A percentile compares a stretch with the other conserved stretches of the same genome.
Evolutionary conservation across 495 filamentous ascomycete genomes (phyloP).

Genomic region (Aspergillus carlsbadensis): DNA sequence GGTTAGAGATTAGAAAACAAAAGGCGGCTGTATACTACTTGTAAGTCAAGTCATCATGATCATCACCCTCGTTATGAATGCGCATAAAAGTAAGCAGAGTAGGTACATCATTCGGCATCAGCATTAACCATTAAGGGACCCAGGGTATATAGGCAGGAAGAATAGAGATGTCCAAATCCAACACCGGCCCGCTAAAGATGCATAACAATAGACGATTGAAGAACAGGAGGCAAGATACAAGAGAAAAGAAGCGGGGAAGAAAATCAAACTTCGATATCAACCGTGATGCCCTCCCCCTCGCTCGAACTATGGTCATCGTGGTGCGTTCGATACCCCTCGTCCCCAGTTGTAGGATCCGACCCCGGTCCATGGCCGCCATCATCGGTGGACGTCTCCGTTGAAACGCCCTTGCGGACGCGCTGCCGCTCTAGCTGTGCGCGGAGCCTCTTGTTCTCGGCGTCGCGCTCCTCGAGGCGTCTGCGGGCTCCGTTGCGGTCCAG

Average conservation of each 20-base stretch:
- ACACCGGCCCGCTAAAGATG: conserved; percentile 10
- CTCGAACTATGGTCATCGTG: conserved; percentile 43
- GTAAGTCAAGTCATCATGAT: neutral
- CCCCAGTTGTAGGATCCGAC: conserved; percentile 13
- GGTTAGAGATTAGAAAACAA: no score
- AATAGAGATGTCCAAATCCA: neutral
- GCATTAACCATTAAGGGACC: conserved; percentile 8
- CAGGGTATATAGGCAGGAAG: conserved; percentile 23
- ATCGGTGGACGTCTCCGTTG: conserved; percentile 24
- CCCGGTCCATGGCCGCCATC: conserved; percentile 13
- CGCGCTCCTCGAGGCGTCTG: conserved; percentile 80
- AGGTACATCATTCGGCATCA: neutral
- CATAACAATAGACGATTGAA: conserved; percentile 14
- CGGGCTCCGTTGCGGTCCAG: conserved; percentile 80
- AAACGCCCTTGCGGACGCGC: conserved; percentile 43
- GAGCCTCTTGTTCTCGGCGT: conserved; percentile 73
- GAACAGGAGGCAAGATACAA: conserved; percentile 1
- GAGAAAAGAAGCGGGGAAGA: neutral
- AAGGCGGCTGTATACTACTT: no score
- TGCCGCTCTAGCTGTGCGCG: conserved; percentile 67
- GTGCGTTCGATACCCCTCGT: conserved; percentile 15
- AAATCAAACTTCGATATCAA: conserved; percentile 45
- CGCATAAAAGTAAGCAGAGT: neutral
- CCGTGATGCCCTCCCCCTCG: conserved; percentile 43
- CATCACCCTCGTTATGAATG: neutral